These are phyloP conservation scores for Lotus japonicus DNA, from an alignment of 306 rosid species.

Conservation along the genomic window DNA sequence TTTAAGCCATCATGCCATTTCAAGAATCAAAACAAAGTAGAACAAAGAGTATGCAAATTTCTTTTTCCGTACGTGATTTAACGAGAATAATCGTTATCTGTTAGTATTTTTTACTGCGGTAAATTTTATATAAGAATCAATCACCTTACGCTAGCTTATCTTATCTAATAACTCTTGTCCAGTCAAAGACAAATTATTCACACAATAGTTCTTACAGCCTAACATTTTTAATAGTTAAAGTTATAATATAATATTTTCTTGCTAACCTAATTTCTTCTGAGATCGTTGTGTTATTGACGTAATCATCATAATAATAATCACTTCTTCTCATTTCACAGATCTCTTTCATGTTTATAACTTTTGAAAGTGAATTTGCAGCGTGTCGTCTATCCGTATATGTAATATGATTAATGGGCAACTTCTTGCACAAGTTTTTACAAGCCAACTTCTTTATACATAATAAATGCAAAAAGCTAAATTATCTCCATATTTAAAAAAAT, in stretches of 20 bases:
- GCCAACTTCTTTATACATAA: no score
- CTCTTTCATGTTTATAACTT: no score
- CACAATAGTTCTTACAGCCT: background rate
- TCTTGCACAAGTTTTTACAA: background rate
- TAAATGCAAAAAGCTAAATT: background rate
- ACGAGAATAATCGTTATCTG: background rate
- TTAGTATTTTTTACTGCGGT: background rate
- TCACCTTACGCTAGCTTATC: background rate
- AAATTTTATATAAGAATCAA: background rate
- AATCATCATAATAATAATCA: no score
- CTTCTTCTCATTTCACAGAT: no score
- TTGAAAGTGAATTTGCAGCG: background rate
- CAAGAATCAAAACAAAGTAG: background rate
- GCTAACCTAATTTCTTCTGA: background rate
- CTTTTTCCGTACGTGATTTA: background rate
- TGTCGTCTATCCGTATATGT: no score
- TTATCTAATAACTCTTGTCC: background rate
- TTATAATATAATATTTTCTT: no score
- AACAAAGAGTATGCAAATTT: background rate
- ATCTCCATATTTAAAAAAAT: no score
- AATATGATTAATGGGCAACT: no score
- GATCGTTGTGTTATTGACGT: background rate
- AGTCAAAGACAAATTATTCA: background rate
- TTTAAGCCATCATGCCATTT: conserved; percentile 2
- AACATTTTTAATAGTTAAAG: background rate